Percentiles rank a stretch among this genome's conserved stretches.
Evolutionary conservation across 805 yeast genomes (phyloP).

Genomic region (Candida adriatica): DNA sequence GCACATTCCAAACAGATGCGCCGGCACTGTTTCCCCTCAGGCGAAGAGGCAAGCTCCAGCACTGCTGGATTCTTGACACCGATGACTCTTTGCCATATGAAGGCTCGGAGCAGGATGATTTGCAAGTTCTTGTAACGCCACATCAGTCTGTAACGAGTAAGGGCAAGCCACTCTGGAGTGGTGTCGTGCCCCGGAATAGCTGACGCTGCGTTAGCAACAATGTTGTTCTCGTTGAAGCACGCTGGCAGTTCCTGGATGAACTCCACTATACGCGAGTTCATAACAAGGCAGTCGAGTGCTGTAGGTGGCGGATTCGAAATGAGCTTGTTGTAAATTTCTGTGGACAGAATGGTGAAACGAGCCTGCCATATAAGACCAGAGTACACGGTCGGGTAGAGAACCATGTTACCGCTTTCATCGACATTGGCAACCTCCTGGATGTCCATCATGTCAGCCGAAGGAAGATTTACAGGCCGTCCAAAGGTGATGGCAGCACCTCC

Average conservation of each 20-base stretch:
- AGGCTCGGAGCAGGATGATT: slow-evolving; percentile 47
- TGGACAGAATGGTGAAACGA: slow-evolving; percentile 39
- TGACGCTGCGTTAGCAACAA: slow-evolving; percentile 22
- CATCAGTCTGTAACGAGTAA: slow-evolving; percentile 43
- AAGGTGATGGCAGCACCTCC: slow-evolving; percentile 57
- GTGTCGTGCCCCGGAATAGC: slow-evolving; percentile 17
- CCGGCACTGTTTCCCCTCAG: slow-evolving; percentile 43
- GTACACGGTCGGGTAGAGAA: slow-evolving; percentile 43
- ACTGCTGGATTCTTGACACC: slow-evolving; percentile 30
- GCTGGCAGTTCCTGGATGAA: slow-evolving; percentile 38
- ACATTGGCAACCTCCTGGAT: slow-evolving; percentile 44
- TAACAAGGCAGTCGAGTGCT: slow-evolving; percentile 41
- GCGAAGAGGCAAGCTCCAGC: slow-evolving; percentile 28
- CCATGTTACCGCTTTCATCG: slow-evolving; percentile 33
- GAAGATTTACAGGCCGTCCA: slow-evolving; percentile 57
- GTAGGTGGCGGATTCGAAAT: slow-evolving; percentile 42
- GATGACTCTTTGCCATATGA: slow-evolving; percentile 46
- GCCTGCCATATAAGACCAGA: slow-evolving; percentile 53
- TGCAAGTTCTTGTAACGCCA: slow-evolving; percentile 58
- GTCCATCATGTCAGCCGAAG: slow-evolving; percentile 39
- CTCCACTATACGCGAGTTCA: slow-evolving; percentile 36
- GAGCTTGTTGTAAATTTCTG: slow-evolving; percentile 41
- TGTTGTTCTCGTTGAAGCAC: slow-evolving; percentile 38
- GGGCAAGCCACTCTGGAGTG: slow-evolving; percentile 45
- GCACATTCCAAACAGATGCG: slow-evolving; percentile 45